Conservation (phyloP, 1,284 basidiomycete species). For the Peniophora sp. region DNA sequence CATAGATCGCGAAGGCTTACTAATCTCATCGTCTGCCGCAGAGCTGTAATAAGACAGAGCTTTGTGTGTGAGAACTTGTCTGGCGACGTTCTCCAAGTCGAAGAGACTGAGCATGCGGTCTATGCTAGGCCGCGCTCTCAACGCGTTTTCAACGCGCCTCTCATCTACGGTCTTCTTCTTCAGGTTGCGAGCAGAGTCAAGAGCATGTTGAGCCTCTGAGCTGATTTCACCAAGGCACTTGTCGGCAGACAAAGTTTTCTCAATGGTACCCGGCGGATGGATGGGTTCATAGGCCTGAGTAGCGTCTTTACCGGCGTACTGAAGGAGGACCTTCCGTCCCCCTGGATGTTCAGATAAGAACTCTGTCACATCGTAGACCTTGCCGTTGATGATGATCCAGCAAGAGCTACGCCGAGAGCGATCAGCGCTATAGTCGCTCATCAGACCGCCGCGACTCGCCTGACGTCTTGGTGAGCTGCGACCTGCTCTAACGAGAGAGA, state of each 20-base stretch:
- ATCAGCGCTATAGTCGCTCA: constrained; percentile 2
- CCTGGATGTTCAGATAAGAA: constrained; percentile 81
- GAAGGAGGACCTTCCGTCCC: constrained; percentile 69
- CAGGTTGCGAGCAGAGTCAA: constrained; percentile 32
- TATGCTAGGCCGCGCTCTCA: constrained; percentile 55
- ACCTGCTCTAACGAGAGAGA: constrained; percentile 32
- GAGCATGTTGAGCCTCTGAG: constrained; percentile 35
- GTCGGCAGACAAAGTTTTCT: constrained; percentile 55
- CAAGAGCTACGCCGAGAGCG: constrained; percentile 47
- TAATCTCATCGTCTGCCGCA: constrained; percentile 74
- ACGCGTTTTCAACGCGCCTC: constrained; percentile 53
- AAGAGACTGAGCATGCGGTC: constrained; percentile 61
- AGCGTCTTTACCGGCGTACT: constrained; percentile 74
- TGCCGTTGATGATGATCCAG: constrained; percentile 80
- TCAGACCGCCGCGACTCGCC: constrained; percentile 8
- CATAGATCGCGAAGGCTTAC: constrained; percentile 34
- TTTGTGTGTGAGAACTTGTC: constrained; percentile 61
- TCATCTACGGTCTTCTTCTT: constrained; percentile 62
- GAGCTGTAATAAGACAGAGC: constrained; percentile 79
- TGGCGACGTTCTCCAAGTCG: constrained; percentile 72
- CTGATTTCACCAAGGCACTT: constrained; percentile 71
- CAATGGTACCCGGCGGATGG: constrained; percentile 64
- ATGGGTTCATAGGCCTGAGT: constrained; percentile 68
- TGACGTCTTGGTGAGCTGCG: constrained; percentile 42
- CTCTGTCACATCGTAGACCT: constrained; percentile 80